Evolutionary conservation across 2,329 filamentous ascomycete species (phyloP), one percentile per base, ranked within the genome.

Genomic region (Mycosphaerella sp.): DNA sequence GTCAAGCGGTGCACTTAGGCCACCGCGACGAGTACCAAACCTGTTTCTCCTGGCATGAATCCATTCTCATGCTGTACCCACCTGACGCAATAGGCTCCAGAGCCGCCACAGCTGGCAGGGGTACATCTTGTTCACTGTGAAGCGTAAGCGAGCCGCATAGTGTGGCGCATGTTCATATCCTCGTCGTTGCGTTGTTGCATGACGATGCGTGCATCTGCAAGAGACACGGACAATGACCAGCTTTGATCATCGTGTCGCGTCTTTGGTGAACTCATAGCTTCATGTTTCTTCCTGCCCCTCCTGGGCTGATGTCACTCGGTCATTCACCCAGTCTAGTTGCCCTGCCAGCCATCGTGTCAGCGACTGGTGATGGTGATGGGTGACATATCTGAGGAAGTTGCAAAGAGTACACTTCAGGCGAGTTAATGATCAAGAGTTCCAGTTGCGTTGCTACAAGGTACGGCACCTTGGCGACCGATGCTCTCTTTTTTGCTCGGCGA

Each of bases 81-180:
- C 37, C 55, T 60, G 58, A 60, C 58, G 58, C 58, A 60, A 60
- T 49, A 41, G 51, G 49, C 53, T 56, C 54, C 57, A 54, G 39
- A 32, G 46, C 49, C 56, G 57, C 55, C 57, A 44, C 60, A 61
- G 44, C 41, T 49, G 21, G 43, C 66, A 54, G 40, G 56, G 56
- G 39, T 54, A 14, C 25, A 41, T 41, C 49, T 41, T 30, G 49
- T 45, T 55, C 32, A n/a, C 10, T 34, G 30, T 34, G 28, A 35
- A 47, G 25, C 17, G 28, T 25, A 48, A 44, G 41, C 52, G 52
- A 49, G 46, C 52, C 39, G 46, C 42, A 43, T 50, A 41, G 30
- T 49, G 47, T 50, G 52, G 47, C 42, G 52, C 35, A 47, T 21
- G 39, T 37, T 16, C 43, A 49, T 30, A 34, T 34, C 13, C 30